These are phyloP conservation scores for Starmerella apicola DNA, from an alignment of 805 yeast species.

Conservation along the genomic window DNA sequence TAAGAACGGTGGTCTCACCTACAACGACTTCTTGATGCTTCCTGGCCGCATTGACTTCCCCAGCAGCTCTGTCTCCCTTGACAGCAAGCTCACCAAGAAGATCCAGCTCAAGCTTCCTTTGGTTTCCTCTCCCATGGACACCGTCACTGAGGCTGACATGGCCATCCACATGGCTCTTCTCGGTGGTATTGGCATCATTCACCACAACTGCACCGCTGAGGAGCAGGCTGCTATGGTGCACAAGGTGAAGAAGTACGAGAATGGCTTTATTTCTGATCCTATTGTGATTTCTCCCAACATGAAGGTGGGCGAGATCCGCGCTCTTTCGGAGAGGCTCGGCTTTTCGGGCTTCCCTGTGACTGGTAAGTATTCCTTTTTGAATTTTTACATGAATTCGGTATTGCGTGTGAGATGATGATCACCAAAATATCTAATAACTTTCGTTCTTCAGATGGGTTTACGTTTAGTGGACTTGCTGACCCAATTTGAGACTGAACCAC, in stretches of 20 bases:
- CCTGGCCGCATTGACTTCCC: constrained; percentile 93
- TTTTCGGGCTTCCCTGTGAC: constrained; percentile 98
- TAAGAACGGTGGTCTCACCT: constrained; percentile 89
- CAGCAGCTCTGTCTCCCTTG: constrained; percentile 62
- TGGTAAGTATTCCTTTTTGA: constrained; percentile 87
- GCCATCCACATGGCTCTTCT: constrained; percentile 96
- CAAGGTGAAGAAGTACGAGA: constrained; percentile 92
- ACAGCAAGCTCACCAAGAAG: constrained; percentile 79
- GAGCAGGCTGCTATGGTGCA: constrained; percentile 98
- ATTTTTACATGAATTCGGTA: neutral
- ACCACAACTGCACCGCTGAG: constrained; percentile 91
- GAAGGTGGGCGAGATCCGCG: constrained; percentile 72
- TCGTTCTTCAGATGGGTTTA: constrained; percentile 96
- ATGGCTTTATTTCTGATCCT: constrained; percentile 93
- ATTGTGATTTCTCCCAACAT: constrained; percentile 64
- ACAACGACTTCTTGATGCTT: constrained; percentile 87
- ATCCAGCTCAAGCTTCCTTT: constrained; percentile 88
- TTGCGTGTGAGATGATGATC: constrained; percentile 23
- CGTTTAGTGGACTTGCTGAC: constrained; percentile 71
- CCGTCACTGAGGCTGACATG: constrained; percentile 95
- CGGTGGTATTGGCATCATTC: constrained; percentile 98
- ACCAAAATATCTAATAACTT: constrained; percentile 61
- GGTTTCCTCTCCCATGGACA: constrained; percentile 98
- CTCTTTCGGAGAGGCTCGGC: constrained; percentile 60
- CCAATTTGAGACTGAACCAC: no score